These are phyloP conservation scores for Leishmania tarentolae DNA, from an alignment of 208 protist genomes.

Conservation along the genomic window DNA sequence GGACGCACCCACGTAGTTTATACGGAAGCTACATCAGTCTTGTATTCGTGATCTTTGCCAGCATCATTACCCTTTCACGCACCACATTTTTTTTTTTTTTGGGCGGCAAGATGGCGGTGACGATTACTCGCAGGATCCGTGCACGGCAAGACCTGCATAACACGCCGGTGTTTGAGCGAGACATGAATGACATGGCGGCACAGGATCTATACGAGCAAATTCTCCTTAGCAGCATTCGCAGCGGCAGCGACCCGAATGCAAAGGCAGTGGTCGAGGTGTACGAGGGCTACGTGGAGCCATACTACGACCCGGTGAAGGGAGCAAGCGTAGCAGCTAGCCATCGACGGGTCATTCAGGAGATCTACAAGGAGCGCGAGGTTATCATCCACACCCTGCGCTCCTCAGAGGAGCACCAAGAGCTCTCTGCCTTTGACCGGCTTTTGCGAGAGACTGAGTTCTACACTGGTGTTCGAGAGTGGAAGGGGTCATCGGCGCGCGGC, in stretches of 20 bases:
- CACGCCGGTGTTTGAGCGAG: constrained; percentile 59
- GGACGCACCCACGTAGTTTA: background rate
- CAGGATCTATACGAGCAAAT: constrained; percentile 84
- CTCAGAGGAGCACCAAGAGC: constrained; percentile 59
- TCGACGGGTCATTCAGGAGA: constrained; percentile 37
- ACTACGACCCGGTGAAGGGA: constrained; percentile 51
- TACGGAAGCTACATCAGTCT: background rate
- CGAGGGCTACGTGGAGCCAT: constrained; percentile 73
- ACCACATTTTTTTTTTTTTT: background rate
- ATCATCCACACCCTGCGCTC: constrained; percentile 70
- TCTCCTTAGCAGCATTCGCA: constrained; percentile 69
- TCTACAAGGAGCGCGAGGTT: constrained; percentile 59
- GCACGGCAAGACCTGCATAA: constrained; percentile 76
- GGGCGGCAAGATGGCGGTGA: constrained; percentile 4
- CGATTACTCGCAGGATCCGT: constrained; percentile 28
- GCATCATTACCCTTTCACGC: background rate
- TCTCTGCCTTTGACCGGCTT: constrained; percentile 75
- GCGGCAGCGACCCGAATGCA: constrained; percentile 71
- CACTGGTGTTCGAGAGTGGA: constrained; percentile 83
- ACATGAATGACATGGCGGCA: constrained; percentile 75
- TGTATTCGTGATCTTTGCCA: background rate
- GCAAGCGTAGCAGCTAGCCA: constrained; percentile 44
- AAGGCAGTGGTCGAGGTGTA: constrained; percentile 51
- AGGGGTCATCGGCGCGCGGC: constrained; percentile 19
- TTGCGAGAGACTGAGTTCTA: constrained; percentile 88